Evolutionary conservation across 106 monocot genomes (phyloP).

Genomic region (Dioscorea zingiberensis): DNA sequence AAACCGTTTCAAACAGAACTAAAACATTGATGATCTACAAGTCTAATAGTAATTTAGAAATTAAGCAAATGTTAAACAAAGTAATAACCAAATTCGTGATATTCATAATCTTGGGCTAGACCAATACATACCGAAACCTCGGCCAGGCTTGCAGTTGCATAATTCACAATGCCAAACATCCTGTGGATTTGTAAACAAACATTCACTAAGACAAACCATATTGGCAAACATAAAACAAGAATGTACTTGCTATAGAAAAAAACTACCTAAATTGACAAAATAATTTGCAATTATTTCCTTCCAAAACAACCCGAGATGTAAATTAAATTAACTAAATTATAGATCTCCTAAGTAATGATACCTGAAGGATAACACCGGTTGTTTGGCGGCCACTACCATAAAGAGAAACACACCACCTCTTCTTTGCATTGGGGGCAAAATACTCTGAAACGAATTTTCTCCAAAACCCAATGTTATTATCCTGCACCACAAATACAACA

Average conservation of each 20-base stretch:
- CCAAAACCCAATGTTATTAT: conserved; percentile 89
- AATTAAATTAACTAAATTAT: too few relatives aligned
- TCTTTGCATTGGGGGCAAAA: conserved; percentile 75
- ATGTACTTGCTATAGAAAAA: too few relatives aligned
- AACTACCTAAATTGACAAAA: too few relatives aligned
- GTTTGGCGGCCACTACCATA: conserved; percentile 77
- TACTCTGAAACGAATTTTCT: conserved; percentile 65
- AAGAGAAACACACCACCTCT: conserved; percentile 81
- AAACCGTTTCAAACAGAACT: too few relatives aligned
- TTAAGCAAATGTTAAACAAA: not conserved
- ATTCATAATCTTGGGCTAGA: not conserved
- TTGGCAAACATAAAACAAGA: too few relatives aligned
- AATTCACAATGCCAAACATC: conserved; percentile 99
- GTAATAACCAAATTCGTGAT: not conserved
- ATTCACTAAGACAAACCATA: too few relatives aligned
- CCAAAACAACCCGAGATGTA: too few relatives aligned
- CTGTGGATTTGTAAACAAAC: conserved; percentile 25
- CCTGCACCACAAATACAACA: conserved; percentile 29
- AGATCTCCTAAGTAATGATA: not conserved
- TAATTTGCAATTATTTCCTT: too few relatives aligned
- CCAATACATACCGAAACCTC: conserved; percentile 86
- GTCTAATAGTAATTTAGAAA: not conserved
- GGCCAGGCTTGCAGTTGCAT: conserved; percentile 89
- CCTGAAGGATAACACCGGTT: conserved; percentile 82
- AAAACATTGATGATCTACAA: too few relatives aligned